Evolutionary conservation across 2,329 filamentous ascomycete genomes (phyloP).

Genomic region (Colletotrichum musicola): DNA sequence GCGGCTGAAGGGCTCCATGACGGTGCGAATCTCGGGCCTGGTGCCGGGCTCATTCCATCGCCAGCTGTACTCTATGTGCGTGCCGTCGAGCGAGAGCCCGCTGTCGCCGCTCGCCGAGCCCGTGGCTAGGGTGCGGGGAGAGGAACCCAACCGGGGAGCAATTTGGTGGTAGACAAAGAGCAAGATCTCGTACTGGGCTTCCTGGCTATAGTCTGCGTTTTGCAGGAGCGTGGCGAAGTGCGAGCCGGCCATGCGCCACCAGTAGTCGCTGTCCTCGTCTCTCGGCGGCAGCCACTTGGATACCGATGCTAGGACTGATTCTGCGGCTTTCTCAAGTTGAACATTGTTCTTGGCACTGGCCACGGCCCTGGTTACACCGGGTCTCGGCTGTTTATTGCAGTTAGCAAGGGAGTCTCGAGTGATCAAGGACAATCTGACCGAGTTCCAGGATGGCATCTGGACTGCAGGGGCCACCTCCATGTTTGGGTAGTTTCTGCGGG

Average conservation of each 20-base stretch:
- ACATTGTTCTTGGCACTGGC: neutral
- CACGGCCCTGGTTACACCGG: slow-evolving; percentile 1
- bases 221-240: slow-evolving; percentile 7
- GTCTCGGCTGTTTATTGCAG: neutral
- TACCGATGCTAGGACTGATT: neutral
- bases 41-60: slow-evolving; percentile 10
- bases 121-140: neutral
- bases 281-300: slow-evolving; percentile 18
- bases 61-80: slow-evolving; percentile 28
- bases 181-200: slow-evolving; percentile 6
- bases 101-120: neutral
- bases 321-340: neutral
- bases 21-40: slow-evolving; percentile 15
- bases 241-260: slow-evolving; percentile 23
- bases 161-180: slow-evolving; percentile 14
- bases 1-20: slow-evolving; percentile 23
- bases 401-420: neutral
- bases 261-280: slow-evolving; percentile 26
- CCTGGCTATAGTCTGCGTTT: slow-evolving; percentile 8
- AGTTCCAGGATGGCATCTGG: no score
- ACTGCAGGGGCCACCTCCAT: no score
- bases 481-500: no score
- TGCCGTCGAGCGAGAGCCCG: slow-evolving; percentile 16
- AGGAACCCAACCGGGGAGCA: neutral
- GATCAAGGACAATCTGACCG: no score